Evolutionary conservation across 768 basidiomycete species (phyloP).

Genomic region (Lactifluus volemus): DNA sequence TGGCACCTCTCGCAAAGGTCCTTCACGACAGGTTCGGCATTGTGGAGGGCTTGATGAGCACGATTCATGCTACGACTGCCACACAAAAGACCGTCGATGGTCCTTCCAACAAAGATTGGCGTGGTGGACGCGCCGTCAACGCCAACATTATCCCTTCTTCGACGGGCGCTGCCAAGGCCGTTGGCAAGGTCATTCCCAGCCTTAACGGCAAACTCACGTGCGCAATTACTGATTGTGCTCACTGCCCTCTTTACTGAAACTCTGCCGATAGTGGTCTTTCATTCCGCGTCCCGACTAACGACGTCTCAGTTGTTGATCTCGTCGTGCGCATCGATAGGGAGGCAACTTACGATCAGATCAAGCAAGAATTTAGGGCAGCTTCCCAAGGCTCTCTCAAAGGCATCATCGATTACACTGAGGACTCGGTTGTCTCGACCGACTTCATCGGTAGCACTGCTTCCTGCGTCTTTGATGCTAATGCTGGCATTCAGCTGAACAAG

Average conservation of each 20-base stretch:
- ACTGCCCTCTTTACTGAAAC: not conserved
- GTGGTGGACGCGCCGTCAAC: constrained; percentile 90
- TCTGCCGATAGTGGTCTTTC: constrained; percentile 59
- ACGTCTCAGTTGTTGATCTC: constrained; percentile 98
- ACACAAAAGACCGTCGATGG: constrained; percentile 95
- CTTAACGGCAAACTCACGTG: constrained; percentile 98
- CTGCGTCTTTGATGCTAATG: constrained; percentile 89
- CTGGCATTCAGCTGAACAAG: constrained; percentile 85
- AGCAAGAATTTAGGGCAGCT: constrained; percentile 72
- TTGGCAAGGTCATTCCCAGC: constrained; percentile 93
- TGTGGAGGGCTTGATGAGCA: constrained; percentile 96
- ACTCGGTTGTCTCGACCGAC: constrained; percentile 88
- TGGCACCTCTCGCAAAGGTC: constrained; percentile 98
- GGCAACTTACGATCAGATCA: constrained; percentile 87
- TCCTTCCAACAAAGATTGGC: constrained; percentile 94
- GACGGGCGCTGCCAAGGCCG: constrained; percentile 98
- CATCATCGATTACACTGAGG: constrained; percentile 87
- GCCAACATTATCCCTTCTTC: constrained; percentile 99
- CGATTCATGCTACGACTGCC: constrained; percentile 93
- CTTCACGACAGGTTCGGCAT: constrained; percentile 96
- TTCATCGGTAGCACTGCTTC: constrained; percentile 74
- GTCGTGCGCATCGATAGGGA: constrained; percentile 85
- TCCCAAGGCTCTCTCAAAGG: constrained; percentile 61
- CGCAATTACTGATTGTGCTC: constrained; percentile 24
- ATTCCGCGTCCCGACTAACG: constrained; percentile 95